These are phyloP conservation scores for Globisporangium barbulae DNA, from an alignment of 352 stramenopile genomes.

Conservation along the genomic window DNA sequence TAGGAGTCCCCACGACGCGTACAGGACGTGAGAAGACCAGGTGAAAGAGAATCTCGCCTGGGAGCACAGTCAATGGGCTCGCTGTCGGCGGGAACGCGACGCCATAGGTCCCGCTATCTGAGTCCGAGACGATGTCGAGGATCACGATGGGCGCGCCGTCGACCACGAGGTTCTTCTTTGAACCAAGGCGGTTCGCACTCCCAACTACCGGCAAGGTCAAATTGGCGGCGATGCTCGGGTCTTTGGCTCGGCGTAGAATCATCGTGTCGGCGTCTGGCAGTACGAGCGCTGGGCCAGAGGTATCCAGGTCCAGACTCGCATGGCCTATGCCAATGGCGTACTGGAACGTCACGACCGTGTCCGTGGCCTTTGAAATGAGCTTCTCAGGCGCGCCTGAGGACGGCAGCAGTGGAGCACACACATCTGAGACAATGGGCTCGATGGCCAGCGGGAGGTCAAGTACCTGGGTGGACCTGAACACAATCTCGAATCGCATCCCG, in stretches of 20 bases:
- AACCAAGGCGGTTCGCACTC: constrained; percentile 23
- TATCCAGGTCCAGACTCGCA: constrained; percentile 24
- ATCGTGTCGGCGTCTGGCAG: constrained; percentile 19
- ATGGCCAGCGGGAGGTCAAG: constrained; percentile 42
- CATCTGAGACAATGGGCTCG: constrained; percentile 34
- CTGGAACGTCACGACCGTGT: constrained; percentile 54
- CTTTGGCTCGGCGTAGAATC: constrained; percentile 32
- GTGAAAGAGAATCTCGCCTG: constrained; percentile 69
- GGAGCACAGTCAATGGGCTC: constrained; percentile 44
- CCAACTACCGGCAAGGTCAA: constrained; percentile 28
- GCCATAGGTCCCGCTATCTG: constrained; percentile 47
- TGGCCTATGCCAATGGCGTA: constrained; percentile 44
- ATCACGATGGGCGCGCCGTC: constrained; percentile 44
- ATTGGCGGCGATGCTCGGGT: constrained; percentile 31
- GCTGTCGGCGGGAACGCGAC: constrained; percentile 50
- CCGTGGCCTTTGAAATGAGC: constrained; percentile 34
- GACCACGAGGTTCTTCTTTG: constrained; percentile 36
- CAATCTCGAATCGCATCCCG: constrained; percentile 48
- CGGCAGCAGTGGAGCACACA: constrained; percentile 51
- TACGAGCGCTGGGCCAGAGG: constrained; percentile 23
- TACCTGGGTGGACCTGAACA: constrained; percentile 48
- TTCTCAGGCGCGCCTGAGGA: constrained; percentile 29
- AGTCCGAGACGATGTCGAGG: constrained; percentile 43
- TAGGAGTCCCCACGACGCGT: constrained; percentile 37
- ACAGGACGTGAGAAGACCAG: constrained; percentile 60